These are phyloP conservation scores for Globomyces sp. DNA, from an alignment of 371 early-diverging fungal species.

Conservation along the genomic window DNA sequence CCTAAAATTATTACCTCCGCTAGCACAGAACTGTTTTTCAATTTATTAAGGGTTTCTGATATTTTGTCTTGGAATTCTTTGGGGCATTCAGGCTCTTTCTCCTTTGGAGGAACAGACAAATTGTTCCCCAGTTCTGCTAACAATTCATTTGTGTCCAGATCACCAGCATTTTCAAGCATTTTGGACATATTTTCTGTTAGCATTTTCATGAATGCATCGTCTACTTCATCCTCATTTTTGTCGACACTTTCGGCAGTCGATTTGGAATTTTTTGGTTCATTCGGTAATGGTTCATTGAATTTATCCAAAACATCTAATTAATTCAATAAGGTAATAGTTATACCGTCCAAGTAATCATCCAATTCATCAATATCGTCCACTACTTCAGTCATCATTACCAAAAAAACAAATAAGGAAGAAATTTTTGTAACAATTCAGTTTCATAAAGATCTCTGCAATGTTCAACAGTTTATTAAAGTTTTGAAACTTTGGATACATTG, in stretches of 20 bases:
- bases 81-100: neutral
- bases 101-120: neutral
- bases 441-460: neutral
- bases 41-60: conserved; percentile 78
- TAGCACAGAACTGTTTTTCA: conserved; percentile 78
- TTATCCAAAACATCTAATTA: conserved; percentile 23
- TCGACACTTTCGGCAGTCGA: neutral
- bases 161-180: neutral
- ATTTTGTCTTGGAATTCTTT: conserved; percentile 71
- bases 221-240: conserved; percentile 22
- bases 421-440: neutral
- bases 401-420: too few relatives aligned
- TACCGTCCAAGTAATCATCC: conserved; percentile 22
- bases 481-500: neutral
- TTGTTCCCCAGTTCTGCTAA: conserved; percentile 32
- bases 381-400: too few relatives aligned
- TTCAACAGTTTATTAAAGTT: neutral
- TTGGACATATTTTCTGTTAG: conserved; percentile 41
- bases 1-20: conserved; percentile 61
- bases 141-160: conserved; percentile 31
- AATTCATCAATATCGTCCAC: conserved; percentile 9
- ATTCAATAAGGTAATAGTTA: neutral
- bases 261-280: neutral
- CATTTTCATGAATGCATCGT: conserved; percentile 75
- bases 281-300: neutral